Conservation (phyloP, 2,329 filamentous ascomycete species). For the Didymella exigua region DNA sequence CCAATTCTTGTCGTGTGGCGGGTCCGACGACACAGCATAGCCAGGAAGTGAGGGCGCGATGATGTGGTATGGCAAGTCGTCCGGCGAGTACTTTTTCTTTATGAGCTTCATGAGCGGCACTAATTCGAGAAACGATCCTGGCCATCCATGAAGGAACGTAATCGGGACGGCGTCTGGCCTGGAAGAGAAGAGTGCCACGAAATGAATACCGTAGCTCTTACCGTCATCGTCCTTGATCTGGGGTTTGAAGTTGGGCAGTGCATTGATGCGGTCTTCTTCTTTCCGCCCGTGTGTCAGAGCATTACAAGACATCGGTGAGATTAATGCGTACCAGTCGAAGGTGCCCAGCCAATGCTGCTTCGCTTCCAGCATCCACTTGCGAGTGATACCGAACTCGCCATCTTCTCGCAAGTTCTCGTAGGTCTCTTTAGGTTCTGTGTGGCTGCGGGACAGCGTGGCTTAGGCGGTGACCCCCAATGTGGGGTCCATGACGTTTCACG, state of each 20-base stretch:
- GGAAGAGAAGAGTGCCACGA: conserved; percentile 60
- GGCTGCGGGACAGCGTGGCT: neutral
- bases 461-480: neutral
- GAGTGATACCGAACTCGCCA: conserved; percentile 40
- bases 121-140: conserved; percentile 61
- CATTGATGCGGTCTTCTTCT: conserved; percentile 54
- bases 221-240: conserved; percentile 50
- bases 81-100: conserved; percentile 55
- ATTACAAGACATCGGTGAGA: too few species aligned
- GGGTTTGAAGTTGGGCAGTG: conserved; percentile 57
- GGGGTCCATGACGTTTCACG: neutral
- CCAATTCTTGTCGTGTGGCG: conserved; percentile 56
- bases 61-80: conserved; percentile 62
- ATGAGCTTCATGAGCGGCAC: conserved; percentile 58
- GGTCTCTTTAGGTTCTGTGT: conserved; percentile 24
- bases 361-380: conserved; percentile 37
- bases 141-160: conserved; percentile 63
- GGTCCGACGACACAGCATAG: conserved; percentile 58
- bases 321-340: conserved; percentile 43
- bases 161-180: conserved; percentile 58
- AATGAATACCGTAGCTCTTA: conserved; percentile 55
- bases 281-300: conserved; percentile 35
- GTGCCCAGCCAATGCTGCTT: conserved; percentile 38
- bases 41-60: conserved; percentile 63
- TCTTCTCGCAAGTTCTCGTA: conserved; percentile 37